A percentile compares a stretch with the other conserved stretches of the same genome.
Evolutionary conservation across 257 asterid species (phyloP).

Genomic region (Euphrasia confusa): DNA sequence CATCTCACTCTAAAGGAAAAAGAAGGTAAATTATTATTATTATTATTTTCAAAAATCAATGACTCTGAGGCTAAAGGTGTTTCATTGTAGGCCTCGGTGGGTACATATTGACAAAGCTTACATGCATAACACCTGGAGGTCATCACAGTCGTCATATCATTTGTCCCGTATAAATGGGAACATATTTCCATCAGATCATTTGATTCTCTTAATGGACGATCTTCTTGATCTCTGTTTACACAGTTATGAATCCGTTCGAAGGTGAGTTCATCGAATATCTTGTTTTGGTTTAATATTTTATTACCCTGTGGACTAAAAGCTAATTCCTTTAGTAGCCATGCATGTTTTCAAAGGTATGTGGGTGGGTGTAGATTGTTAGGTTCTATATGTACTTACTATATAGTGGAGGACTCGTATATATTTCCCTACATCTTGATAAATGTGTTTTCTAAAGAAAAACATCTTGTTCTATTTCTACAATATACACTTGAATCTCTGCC

Average conservation of each 20-base stretch:
- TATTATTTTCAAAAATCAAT: conserved; percentile 15
- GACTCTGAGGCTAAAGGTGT: conserved; percentile 25
- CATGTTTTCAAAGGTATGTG: neutral
- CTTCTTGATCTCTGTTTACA: conserved; percentile 83
- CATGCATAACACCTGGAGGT: conserved; percentile 96
- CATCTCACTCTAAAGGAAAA: conserved; percentile 91
- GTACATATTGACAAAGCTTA: conserved; percentile 85
- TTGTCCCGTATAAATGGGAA: conserved; percentile 55
- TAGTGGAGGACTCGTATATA: conserved; percentile 9
- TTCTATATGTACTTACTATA: conserved; percentile 5
- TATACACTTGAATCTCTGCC: conserved; percentile 16
- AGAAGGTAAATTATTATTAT: conserved; percentile 50
- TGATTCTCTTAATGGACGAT: conserved; percentile 65
- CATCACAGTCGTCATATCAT: conserved; percentile 91
- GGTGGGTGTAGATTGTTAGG: conserved; percentile 2
- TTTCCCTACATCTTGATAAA: conserved; percentile 6
- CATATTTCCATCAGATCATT: conserved; percentile 59
- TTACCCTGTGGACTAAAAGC: conserved; percentile 15
- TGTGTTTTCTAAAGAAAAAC: neutral
- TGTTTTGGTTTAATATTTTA: conserved; percentile 1
- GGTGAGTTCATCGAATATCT: conserved; percentile 44
- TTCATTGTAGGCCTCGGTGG: conserved; percentile 83
- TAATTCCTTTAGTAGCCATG: neutral
- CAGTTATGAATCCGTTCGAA: conserved; percentile 91
- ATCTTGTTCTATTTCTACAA: conserved; percentile 12